phyloP scores from a whole-genome alignment of 257 asterid genomes.

The Haberlea rhodopensis region DNA sequence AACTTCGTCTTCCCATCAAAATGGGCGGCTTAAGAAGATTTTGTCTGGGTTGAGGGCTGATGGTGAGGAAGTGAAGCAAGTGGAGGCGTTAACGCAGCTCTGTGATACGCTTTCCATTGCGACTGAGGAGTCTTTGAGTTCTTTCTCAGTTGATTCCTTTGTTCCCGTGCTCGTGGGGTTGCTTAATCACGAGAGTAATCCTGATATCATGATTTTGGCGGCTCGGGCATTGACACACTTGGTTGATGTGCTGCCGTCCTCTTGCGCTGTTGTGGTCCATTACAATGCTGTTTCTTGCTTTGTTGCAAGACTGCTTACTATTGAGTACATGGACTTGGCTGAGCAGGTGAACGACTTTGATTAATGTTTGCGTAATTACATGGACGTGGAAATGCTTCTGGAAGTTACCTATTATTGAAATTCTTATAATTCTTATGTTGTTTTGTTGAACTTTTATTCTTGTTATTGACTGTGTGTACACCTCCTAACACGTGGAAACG shows the following conservation, averaged over 20 bases:
- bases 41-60: conserved; percentile 89
- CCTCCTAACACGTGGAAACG: not conserved
- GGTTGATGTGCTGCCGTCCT: conserved; percentile 96
- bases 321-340: conserved; percentile 99
- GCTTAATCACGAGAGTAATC: conserved; percentile 84
- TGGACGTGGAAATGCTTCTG: not conserved
- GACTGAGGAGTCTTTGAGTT: conserved; percentile 88
- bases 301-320: conserved; percentile 87
- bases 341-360: conserved; percentile 68
- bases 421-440: not conserved
- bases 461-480: not conserved
- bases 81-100: conserved; percentile 90
- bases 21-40: conserved; percentile 86
- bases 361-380: conserved; percentile 7
- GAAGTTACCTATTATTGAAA: not conserved
- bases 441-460: not conserved
- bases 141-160: conserved; percentile 91
- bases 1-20: conserved; percentile 82
- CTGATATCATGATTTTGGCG: conserved; percentile 95
- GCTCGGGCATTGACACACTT: conserved; percentile 97
- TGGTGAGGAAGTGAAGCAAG: conserved; percentile 97
- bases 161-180: conserved; percentile 96
- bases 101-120: conserved; percentile 95
- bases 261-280: conserved; percentile 96
- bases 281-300: conserved; percentile 95